Percentiles rank a stretch among this genome's conserved stretches.
Conservation (phyloP, 2,329 filamentous ascomycete genomes). For the Nemania sp. region DNA sequence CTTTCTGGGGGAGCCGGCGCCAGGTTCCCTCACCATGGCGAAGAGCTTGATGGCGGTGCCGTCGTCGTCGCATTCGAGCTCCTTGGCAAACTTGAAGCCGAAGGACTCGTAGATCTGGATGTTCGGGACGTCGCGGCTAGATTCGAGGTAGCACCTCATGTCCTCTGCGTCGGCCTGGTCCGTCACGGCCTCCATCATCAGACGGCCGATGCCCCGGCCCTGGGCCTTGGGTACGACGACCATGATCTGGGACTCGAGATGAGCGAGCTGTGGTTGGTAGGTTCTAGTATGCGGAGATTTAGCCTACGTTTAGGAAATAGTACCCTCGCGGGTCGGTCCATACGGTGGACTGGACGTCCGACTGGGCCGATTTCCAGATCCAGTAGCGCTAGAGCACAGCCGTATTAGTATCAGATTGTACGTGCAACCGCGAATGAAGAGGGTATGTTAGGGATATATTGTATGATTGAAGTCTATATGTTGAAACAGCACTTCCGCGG, state of each 20-base stretch:
- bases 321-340: conserved; percentile 71
- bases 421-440: not conserved
- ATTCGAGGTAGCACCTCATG: conserved; percentile 71
- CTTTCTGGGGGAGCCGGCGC: conserved; percentile 21
- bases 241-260: conserved; percentile 53
- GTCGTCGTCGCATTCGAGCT: conserved; percentile 69
- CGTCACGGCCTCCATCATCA: conserved; percentile 67
- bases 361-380: conserved; percentile 72
- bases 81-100: conserved; percentile 67
- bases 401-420: conserved; percentile 25
- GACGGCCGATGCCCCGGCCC: conserved; percentile 67
- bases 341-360: conserved; percentile 61
- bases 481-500: conserved; percentile 27
- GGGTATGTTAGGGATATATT: conserved; percentile 18
- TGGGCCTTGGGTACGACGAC: conserved; percentile 69
- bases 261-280: not conserved
- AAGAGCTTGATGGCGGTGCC: conserved; percentile 59
- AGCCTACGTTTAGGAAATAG: conserved; percentile 67
- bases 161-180: conserved; percentile 66
- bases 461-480: conserved; percentile 28
- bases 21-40: conserved; percentile 46
- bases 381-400: conserved; percentile 60
- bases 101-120: conserved; percentile 71
- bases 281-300: not conserved
- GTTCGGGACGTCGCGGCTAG: conserved; percentile 69